Percentiles rank a stretch among this genome's conserved stretches.
Evolutionary conservation across 495 filamentous ascomycete genomes (phyloP).

Genomic region (Chaetomium tenue): DNA sequence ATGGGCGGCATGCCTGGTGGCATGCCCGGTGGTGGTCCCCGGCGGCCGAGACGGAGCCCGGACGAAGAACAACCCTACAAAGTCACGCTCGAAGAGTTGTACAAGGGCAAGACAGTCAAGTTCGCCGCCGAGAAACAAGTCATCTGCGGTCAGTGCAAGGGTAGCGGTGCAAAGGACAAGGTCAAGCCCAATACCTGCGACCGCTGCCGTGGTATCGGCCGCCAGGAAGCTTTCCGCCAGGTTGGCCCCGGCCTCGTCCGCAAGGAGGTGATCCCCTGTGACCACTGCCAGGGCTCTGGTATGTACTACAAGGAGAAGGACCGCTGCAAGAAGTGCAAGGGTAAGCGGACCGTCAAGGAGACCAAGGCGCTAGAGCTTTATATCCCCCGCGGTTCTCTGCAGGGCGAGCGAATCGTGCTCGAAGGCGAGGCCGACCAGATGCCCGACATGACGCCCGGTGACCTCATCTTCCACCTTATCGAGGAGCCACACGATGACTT

Average conservation of each 20-base stretch:
- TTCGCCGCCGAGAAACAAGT: conserved; percentile 92
- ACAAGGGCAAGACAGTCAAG: conserved; percentile 97
- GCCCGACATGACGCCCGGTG: conserved; percentile 86
- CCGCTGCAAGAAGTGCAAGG: conserved; percentile 97
- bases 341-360: conserved; percentile 71
- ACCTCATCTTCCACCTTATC: conserved; percentile 83
- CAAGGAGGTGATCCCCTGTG: conserved; percentile 68
- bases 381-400: conserved; percentile 83
- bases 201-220: conserved; percentile 74
- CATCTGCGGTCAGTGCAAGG: conserved; percentile 82
- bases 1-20: conserved; percentile 59
- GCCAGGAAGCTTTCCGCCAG: conserved; percentile 66
- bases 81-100: conserved; percentile 87
- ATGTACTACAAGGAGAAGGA: conserved; percentile 90
- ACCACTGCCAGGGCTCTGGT: conserved; percentile 76
- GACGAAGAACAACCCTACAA: conserved; percentile 89
- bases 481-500: conserved; percentile 82
- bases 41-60: conserved; percentile 65
- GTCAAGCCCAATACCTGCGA: conserved; percentile 82
- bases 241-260: conserved; percentile 82
- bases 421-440: conserved; percentile 94
- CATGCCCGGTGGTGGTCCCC: conserved; percentile 61
- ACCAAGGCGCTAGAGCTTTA: conserved; percentile 95
- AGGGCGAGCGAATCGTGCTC: conserved; percentile 85
- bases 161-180: conserved; percentile 86